Evolutionary conservation across 305 asterid species (phyloP).

Genomic region (Stenogyne calaminthoides): DNA sequence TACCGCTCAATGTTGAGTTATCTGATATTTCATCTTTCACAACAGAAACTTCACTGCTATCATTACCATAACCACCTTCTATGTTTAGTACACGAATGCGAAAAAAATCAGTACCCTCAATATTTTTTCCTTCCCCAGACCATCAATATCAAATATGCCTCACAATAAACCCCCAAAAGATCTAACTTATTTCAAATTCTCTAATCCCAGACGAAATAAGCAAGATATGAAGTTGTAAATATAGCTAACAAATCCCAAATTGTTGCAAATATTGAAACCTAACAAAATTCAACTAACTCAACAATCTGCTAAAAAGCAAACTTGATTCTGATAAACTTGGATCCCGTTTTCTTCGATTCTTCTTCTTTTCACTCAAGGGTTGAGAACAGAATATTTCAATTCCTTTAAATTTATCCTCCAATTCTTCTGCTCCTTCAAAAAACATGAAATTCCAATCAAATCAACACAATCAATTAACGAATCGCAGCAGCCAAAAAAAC

Average conservation of each 20-base stretch:
- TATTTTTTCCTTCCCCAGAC: constrained; percentile 37
- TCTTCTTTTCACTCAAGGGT: neutral
- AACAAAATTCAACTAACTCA: constrained; percentile 1
- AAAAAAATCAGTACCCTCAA: constrained; percentile 55
- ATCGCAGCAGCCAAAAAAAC: constrained; percentile 17
- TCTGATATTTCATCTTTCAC: constrained; percentile 43
- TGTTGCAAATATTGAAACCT: neutral
- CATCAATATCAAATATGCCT: constrained; percentile 39
- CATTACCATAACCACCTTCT: constrained; percentile 42
- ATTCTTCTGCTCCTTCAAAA: constrained; percentile 12
- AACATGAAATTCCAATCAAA: constrained; percentile 29
- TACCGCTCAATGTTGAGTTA: constrained; percentile 45
- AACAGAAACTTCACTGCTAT: constrained; percentile 37
- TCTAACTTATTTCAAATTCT: constrained; percentile 18
- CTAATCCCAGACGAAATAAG: constrained; percentile 20
- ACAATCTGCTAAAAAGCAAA: neutral
- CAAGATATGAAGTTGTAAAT: constrained; percentile 6
- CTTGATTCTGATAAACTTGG: constrained; percentile 11
- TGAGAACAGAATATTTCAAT: neutral
- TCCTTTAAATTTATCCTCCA: neutral
- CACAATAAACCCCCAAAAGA: constrained; percentile 27
- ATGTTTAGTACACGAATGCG: constrained; percentile 41
- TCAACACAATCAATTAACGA: constrained; percentile 21
- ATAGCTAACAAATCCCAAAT: neutral
- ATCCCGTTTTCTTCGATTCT: constrained; percentile 2